Percentiles rank a stretch among this genome's conserved stretches.
Conservation (phyloP, 192 early-diverging fungal species). For the Backusella psychrophila region DNA sequence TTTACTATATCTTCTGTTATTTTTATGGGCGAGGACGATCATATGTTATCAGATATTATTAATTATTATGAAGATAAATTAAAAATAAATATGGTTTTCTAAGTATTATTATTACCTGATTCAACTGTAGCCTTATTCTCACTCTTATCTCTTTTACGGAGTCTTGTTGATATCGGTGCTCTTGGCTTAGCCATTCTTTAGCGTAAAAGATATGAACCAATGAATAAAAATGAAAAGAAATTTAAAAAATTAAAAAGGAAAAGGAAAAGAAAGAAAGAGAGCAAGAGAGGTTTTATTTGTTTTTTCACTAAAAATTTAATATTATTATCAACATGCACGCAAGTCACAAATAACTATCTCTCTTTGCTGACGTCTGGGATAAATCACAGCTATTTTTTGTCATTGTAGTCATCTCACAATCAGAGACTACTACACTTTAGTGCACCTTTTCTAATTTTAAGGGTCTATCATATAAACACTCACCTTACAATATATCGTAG, state of each 20-base stretch:
- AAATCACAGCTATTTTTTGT: not conserved
- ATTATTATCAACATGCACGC: slow-evolving; percentile 1
- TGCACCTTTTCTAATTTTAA: not conserved
- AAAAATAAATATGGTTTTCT: not conserved
- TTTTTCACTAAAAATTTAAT: slow-evolving; percentile 5
- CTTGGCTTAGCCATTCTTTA: slow-evolving; percentile 4
- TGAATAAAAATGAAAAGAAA: not conserved
- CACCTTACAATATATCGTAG: not conserved
- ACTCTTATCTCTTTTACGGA: slow-evolving; percentile 2
- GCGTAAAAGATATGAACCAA: not conserved
- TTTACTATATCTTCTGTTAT: not conserved
- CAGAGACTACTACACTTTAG: not conserved
- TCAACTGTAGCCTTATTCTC: not conserved
- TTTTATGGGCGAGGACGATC: not conserved
- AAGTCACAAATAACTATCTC: not conserved
- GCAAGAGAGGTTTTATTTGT: not conserved
- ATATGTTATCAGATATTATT: not conserved
- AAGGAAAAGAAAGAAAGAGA: not conserved
- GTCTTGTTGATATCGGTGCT: slow-evolving; percentile 8
- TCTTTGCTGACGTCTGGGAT: slow-evolving; percentile 6
- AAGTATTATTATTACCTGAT: not conserved
- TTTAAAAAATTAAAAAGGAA: not conserved
- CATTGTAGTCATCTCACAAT: not conserved
- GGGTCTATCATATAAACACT: not conserved
- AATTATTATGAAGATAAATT: not conserved